These are phyloP conservation scores for Aspergillus caelatus DNA, from an alignment of 2,329 filamentous ascomycete genomes.

Conservation along the genomic window DNA sequence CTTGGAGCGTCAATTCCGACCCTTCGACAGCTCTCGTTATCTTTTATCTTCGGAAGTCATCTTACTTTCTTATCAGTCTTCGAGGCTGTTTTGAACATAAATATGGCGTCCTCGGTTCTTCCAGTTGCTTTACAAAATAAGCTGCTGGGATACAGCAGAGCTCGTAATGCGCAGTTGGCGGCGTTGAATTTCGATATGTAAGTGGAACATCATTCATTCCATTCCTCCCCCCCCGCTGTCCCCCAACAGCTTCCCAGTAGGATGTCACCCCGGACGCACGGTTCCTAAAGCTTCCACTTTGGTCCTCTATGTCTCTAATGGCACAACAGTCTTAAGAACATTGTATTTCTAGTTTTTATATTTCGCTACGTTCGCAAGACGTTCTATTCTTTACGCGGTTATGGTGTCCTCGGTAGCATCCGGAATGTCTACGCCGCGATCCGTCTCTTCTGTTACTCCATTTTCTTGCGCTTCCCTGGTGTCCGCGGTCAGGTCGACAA, in stretches of 20 bases:
- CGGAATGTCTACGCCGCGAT: slow-evolving; percentile 72
- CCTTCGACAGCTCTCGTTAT: slow-evolving; percentile 9
- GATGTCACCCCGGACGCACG: not conserved
- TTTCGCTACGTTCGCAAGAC: slow-evolving; percentile 78
- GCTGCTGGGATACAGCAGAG: slow-evolving; percentile 41
- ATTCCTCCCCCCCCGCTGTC: not conserved
- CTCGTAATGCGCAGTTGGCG: slow-evolving; percentile 36
- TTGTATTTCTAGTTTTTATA: slow-evolving; percentile 87
- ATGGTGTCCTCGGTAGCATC: slow-evolving; percentile 79
- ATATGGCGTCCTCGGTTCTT: slow-evolving; percentile 45
- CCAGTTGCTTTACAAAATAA: slow-evolving; percentile 49
- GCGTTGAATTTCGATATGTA: slow-evolving; percentile 48
- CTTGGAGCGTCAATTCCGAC: slow-evolving; percentile 18
- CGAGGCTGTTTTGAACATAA: slow-evolving; percentile 15
- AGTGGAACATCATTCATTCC: slow-evolving; percentile 24
- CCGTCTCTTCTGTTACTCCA: slow-evolving; percentile 75
- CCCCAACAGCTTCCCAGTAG: not conserved
- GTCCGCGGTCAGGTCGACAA: slow-evolving; percentile 83
- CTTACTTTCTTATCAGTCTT: slow-evolving; percentile 7
- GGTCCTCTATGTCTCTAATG: slow-evolving; percentile 8
- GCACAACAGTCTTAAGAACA: slow-evolving; percentile 70
- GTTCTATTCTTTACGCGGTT: slow-evolving; percentile 84
- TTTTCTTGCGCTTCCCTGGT: slow-evolving; percentile 83
- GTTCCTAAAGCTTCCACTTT: slow-evolving; percentile 4
- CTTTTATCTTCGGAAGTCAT: slow-evolving; percentile 6